Percentiles rank a stretch among this genome's conserved stretches.
These are phyloP conservation scores for Candida maris DNA, from an alignment of 805 yeast genomes.

Conservation along the genomic window DNA sequence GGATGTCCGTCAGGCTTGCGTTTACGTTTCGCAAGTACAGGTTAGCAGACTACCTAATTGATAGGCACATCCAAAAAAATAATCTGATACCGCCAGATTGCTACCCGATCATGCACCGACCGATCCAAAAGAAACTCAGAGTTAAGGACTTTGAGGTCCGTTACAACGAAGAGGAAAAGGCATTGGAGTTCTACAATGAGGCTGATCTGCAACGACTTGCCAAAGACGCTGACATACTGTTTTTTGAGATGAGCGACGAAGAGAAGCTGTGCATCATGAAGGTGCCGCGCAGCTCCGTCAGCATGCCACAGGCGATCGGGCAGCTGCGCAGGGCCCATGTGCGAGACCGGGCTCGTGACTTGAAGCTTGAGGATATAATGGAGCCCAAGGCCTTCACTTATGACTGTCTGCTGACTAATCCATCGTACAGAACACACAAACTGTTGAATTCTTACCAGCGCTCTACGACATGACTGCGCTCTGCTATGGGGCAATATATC, in stretches of 20 bases:
- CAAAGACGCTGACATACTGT: constrained; percentile 20
- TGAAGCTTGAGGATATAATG: constrained; percentile 4
- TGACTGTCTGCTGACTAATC: constrained; percentile 10
- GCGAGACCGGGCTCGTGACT: constrained; percentile 2
- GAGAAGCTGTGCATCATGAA: constrained; percentile 16
- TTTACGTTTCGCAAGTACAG: constrained; percentile 7
- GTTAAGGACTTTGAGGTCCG: constrained; percentile 10
- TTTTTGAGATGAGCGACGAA: constrained; percentile 12
- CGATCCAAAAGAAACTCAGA: constrained; percentile 16
- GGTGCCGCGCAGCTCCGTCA: constrained; percentile 4
- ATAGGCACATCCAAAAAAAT: constrained; percentile 15
- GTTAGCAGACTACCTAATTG: constrained; percentile 12
- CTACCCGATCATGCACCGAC: constrained; percentile 23
- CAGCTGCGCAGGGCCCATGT: constrained; percentile 12
- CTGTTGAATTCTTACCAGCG: too few relatives aligned
- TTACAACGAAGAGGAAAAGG: constrained; percentile 14
- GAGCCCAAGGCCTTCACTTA: constrained; percentile 6
- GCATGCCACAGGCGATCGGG: constrained; percentile 4
- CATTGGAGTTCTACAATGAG: constrained; percentile 15
- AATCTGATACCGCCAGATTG: constrained; percentile 11
- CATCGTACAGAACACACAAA: constrained; percentile 5
- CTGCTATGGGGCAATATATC: too few relatives aligned
- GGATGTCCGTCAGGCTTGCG: constrained; percentile 9
- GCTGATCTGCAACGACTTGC: constrained; percentile 15
- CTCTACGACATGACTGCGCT: too few relatives aligned